phyloP scores from a whole-genome alignment of 805 yeast species.

The Yamadazyma philogaea region DNA sequence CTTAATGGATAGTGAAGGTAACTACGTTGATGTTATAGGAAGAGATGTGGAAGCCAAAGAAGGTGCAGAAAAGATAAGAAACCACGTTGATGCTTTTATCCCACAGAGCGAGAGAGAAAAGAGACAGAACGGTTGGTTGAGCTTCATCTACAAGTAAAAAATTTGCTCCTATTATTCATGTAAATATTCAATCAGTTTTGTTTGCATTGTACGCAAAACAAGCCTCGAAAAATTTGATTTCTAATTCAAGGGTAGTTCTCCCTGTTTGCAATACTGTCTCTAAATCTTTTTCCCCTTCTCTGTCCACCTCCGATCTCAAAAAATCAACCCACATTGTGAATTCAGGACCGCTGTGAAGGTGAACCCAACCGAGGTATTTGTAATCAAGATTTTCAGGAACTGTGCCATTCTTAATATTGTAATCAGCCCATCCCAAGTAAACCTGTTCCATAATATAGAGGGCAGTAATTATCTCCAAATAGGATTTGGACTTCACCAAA shows the following conservation, averaged over 20 bases:
- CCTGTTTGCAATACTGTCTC: slow-evolving; percentile 24
- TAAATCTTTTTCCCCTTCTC: slow-evolving; percentile 22
- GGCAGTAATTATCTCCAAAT: slow-evolving; percentile 42
- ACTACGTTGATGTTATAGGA: slow-evolving; percentile 91
- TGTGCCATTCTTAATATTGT: slow-evolving; percentile 18
- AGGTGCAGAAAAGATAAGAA: slow-evolving; percentile 73
- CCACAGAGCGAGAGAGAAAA: slow-evolving; percentile 69
- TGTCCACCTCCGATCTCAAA: slow-evolving; percentile 41
- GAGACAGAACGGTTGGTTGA: slow-evolving; percentile 58
- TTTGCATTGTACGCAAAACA: slow-evolving; percentile 34
- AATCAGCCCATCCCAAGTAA: slow-evolving; percentile 52
- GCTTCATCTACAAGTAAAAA: slow-evolving; percentile 49
- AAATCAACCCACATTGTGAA: slow-evolving; percentile 50
- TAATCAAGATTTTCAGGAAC: slow-evolving; percentile 33
- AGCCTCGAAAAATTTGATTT: slow-evolving; percentile 45
- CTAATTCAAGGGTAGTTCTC: slow-evolving; percentile 35
- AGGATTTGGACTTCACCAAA: slow-evolving; percentile 27
- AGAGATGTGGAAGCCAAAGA: slow-evolving; percentile 79
- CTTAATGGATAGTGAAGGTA: slow-evolving; percentile 97
- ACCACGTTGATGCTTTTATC: slow-evolving; percentile 70
- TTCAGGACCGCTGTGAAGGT: slow-evolving; percentile 47
- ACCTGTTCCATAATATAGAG: slow-evolving; percentile 49
- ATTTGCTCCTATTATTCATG: not conserved
- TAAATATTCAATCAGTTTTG: not conserved
- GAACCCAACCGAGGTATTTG: slow-evolving; percentile 52